Evolutionary conservation across 1,284 basidiomycete genomes (phyloP).

Genomic region (Laetiporus sulphureus): DNA sequence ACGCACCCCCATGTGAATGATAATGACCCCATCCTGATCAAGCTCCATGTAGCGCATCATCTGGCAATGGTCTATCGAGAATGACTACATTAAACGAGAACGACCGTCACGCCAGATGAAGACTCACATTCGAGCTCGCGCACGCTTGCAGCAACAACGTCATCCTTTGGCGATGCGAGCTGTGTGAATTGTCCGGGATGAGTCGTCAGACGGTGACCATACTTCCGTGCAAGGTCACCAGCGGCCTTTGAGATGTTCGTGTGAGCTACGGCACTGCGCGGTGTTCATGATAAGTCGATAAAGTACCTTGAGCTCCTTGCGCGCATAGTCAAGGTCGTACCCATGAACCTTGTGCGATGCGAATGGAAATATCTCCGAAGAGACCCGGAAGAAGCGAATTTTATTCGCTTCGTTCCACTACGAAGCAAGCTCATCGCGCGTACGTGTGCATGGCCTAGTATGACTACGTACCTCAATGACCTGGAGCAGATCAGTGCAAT

Average conservation of each 20-base stretch:
- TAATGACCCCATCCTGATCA: constrained; percentile 71
- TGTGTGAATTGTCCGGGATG: constrained; percentile 90
- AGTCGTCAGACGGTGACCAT: constrained; percentile 78
- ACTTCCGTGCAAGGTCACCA: constrained; percentile 70
- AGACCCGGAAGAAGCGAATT: constrained; percentile 78
- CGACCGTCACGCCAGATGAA: not conserved
- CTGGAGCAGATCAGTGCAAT: constrained; percentile 62
- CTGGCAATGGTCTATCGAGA: constrained; percentile 60
- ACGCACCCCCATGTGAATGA: constrained; percentile 63
- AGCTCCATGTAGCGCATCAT: constrained; percentile 83
- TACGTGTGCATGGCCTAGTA: not conserved
- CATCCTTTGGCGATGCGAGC: constrained; percentile 68
- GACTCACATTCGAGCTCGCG: constrained; percentile 61
- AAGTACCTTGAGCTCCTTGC: constrained; percentile 38
- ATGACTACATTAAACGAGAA: not conserved
- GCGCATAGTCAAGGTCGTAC: constrained; percentile 70
- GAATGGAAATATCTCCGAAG: constrained; percentile 89
- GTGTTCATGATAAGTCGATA: not conserved
- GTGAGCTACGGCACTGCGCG: not conserved
- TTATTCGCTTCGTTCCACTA: constrained; percentile 80
- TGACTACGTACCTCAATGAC: constrained; percentile 41
- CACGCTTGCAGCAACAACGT: constrained; percentile 70
- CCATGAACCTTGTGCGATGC: constrained; percentile 79
- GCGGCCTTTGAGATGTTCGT: constrained; percentile 32
- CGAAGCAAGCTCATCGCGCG: not conserved